These are phyloP conservation scores for Boletus coccyginus DNA, from an alignment of 768 basidiomycete genomes.

Conservation along the genomic window DNA sequence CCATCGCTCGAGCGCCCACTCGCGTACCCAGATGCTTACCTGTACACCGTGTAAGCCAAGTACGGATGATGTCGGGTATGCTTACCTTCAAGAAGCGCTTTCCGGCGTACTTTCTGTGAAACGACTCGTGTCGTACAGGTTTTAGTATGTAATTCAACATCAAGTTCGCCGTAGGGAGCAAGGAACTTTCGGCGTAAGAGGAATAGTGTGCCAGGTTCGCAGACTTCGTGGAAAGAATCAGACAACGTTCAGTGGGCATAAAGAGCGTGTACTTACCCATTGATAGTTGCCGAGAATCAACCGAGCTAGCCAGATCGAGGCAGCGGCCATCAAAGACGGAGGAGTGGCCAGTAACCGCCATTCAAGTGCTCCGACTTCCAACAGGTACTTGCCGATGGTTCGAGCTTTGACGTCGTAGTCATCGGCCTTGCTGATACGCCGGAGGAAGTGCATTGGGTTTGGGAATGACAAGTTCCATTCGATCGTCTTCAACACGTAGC, in stretches of 20 bases:
- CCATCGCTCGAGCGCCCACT: slow-evolving; percentile 85
- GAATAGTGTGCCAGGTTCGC: slow-evolving; percentile 87
- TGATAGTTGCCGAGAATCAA: slow-evolving; percentile 73
- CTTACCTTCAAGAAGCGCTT: slow-evolving; percentile 82
- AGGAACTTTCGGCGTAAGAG: slow-evolving; percentile 73
- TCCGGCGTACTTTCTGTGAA: slow-evolving; percentile 86
- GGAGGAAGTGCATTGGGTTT: slow-evolving; percentile 85
- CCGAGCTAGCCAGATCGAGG: slow-evolving; percentile 83
- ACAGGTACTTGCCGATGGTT: slow-evolving; percentile 86
- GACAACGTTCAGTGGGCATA: background rate
- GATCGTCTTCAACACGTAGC: slow-evolving; percentile 81
- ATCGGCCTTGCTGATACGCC: slow-evolving; percentile 91
- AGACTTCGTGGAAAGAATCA: slow-evolving; percentile 46
- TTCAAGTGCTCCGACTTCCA: slow-evolving; percentile 84
- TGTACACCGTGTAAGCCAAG: slow-evolving; percentile 31
- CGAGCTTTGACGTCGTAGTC: slow-evolving; percentile 82
- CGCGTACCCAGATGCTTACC: slow-evolving; percentile 44
- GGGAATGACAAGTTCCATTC: slow-evolving; percentile 86
- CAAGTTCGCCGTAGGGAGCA: slow-evolving; percentile 77
- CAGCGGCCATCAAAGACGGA: slow-evolving; percentile 80
- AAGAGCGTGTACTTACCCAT: slow-evolving; percentile 68
- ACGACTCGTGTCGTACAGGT: slow-evolving; percentile 67
- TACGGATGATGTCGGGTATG: background rate
- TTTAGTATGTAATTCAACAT: slow-evolving; percentile 41
- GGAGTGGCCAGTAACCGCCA: slow-evolving; percentile 70